These are phyloP conservation scores for Lunularia cruciata DNA, from an alignment of 225 moss, liverwort and hornwort genomes.

Conservation along the genomic window DNA sequence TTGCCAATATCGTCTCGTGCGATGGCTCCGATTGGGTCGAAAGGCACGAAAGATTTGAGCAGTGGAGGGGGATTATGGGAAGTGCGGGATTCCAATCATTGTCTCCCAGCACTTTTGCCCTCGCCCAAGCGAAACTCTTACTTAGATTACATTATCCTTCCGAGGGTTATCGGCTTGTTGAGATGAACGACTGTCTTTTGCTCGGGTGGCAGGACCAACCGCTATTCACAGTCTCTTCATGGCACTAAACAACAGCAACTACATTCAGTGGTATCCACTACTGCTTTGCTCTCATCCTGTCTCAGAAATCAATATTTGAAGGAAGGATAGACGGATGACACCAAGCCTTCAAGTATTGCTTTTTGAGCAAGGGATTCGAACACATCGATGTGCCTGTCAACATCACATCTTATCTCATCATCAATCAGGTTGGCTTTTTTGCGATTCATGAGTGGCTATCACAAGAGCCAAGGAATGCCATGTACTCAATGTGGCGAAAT, in stretches of 20 bases:
- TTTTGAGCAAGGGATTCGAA: constrained; percentile 19
- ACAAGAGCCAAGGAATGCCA: constrained; percentile 22
- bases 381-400: constrained; percentile 4
- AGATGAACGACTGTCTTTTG: constrained; percentile 63
- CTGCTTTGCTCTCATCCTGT: constrained; percentile 1
- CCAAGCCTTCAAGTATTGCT: constrained; percentile 21
- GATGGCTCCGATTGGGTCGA: constrained; percentile 44
- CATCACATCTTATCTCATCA: not conserved
- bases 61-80: constrained; percentile 65
- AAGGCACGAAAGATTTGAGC: constrained; percentile 52
- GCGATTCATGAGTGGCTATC: constrained; percentile 12
- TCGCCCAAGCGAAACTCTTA: constrained; percentile 79
- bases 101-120: constrained; percentile 75
- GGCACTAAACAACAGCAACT: constrained; percentile 37
- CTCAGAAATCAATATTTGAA: constrained; percentile 29
- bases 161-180: constrained; percentile 81
- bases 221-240: constrained; percentile 86
- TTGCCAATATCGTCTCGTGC: constrained; percentile 52
- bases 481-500: constrained; percentile 14
- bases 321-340: constrained; percentile 9
- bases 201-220: constrained; percentile 92
- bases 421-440: constrained; percentile 21
- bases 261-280: not conserved
- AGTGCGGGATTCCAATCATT: constrained; percentile 63
- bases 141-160: constrained; percentile 91